Conservation (phyloP, 2,329 filamentous ascomycete species). For the Lecanicillium sp. region DNA sequence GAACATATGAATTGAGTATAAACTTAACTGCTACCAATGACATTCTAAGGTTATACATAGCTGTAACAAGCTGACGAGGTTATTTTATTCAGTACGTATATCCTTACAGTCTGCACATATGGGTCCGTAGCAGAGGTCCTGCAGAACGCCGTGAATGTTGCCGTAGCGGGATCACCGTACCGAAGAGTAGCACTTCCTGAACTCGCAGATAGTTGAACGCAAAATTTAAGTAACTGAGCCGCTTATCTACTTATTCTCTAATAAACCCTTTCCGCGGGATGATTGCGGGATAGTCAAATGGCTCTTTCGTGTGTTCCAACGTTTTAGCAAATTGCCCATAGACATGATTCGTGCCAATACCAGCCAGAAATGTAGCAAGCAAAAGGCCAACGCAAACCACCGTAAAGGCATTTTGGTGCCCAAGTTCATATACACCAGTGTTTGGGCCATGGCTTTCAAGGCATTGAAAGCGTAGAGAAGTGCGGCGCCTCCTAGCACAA, state of each 20-base stretch:
- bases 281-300: constrained; percentile 3
- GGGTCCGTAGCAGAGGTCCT: too few species aligned
- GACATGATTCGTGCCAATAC: too few species aligned
- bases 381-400: neutral
- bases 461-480: neutral
- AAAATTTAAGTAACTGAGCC: neutral
- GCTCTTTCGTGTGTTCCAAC: constrained; percentile 2
- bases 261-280: too few species aligned
- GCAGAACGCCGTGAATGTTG: too few species aligned
- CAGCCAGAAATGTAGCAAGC: neutral
- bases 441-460: neutral
- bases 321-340: constrained; percentile 2
- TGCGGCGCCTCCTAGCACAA: neutral
- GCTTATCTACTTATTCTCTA: neutral
- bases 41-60: too few species aligned
- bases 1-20: too few species aligned
- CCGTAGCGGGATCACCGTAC: too few species aligned
- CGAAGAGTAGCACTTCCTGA: too few species aligned
- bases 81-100: too few species aligned
- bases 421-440: neutral
- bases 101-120: too few species aligned
- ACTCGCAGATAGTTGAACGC: neutral
- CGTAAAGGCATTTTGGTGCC: neutral
- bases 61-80: too few species aligned
- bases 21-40: too few species aligned